These are phyloP conservation scores for Conringia planisiliqua DNA, from an alignment of 345 rosid genomes.

Conservation along the genomic window DNA sequence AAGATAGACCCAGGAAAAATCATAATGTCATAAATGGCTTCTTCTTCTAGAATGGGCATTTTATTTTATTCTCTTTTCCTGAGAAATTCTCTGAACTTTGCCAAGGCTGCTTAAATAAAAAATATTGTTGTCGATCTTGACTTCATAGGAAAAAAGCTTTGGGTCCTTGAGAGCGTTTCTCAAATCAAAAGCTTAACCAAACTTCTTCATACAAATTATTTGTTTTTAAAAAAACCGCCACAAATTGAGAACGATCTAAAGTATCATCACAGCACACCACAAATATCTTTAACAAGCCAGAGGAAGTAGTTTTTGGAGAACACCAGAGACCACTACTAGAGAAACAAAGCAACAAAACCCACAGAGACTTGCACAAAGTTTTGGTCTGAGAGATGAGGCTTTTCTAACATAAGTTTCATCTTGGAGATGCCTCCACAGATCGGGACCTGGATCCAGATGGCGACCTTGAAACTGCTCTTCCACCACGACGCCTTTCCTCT, in stretches of 20 bases:
- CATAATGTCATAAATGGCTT: not conserved
- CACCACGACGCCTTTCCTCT: constrained; percentile 42
- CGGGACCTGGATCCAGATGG: constrained; percentile 75
- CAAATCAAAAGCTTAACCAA: constrained; percentile 7
- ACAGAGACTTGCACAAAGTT: not conserved
- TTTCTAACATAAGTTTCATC: constrained; percentile 18
- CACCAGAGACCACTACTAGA: not conserved
- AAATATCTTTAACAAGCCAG: constrained; percentile 14
- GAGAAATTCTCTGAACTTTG: not conserved
- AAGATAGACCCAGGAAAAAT: not conserved
- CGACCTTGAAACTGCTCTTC: constrained; percentile 53
- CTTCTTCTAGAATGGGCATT: not conserved
- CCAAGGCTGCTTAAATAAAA: not conserved
- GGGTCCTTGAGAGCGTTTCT: not conserved
- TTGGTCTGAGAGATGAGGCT: not conserved
- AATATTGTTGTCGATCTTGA: not conserved
- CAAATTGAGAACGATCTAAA: not conserved
- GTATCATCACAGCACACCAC: not conserved
- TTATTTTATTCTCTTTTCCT: not conserved
- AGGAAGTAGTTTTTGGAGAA: not conserved
- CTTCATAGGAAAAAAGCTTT: not conserved
- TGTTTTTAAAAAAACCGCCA: not conserved
- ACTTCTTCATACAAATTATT: not conserved
- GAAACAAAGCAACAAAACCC: not conserved
- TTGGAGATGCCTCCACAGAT: constrained; percentile 58